These are phyloP conservation scores for Phyllosticta paracitricarpa DNA, from an alignment of 2,329 filamentous ascomycete species.

Conservation along the genomic window DNA sequence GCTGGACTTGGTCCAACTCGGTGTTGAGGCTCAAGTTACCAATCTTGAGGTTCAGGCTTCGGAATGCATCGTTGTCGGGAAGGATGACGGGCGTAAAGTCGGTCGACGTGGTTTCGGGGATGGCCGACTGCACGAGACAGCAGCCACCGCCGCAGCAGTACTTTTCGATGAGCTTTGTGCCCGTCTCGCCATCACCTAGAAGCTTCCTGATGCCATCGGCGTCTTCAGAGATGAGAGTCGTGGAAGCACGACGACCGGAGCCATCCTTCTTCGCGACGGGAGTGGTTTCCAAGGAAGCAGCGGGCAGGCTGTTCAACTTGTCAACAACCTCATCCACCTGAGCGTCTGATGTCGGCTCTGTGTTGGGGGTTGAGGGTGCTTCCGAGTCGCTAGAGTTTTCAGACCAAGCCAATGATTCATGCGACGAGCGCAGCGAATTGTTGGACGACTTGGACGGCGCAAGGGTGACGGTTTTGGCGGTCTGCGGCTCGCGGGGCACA, in stretches of 20 bases:
- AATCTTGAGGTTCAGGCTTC: conserved; percentile 66
- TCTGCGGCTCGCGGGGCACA: conserved; percentile 33
- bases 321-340: conserved; percentile 34
- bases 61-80: conserved; percentile 79
- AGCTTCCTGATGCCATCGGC: conserved; percentile 49
- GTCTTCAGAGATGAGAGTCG: conserved; percentile 52
- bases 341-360: conserved; percentile 32
- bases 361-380: conserved; percentile 34
- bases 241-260: conserved; percentile 52
- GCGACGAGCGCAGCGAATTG: conserved; percentile 30
- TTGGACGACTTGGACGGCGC: conserved; percentile 19
- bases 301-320: conserved; percentile 29
- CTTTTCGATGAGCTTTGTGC: conserved; percentile 51
- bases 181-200: conserved; percentile 44
- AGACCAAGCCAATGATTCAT: conserved; percentile 31
- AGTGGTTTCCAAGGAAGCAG: conserved; percentile 25
- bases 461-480: conserved; percentile 19
- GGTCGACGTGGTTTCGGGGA: conserved; percentile 35
- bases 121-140: conserved; percentile 49
- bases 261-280: conserved; percentile 19
- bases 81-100: conserved; percentile 38
- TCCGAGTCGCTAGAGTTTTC: conserved; percentile 34
- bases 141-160: conserved; percentile 57
- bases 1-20: conserved; percentile 58
- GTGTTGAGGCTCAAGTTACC: conserved; percentile 61